Conservation (phyloP, 768 basidiomycete species). For the Russula lepida region DNA sequence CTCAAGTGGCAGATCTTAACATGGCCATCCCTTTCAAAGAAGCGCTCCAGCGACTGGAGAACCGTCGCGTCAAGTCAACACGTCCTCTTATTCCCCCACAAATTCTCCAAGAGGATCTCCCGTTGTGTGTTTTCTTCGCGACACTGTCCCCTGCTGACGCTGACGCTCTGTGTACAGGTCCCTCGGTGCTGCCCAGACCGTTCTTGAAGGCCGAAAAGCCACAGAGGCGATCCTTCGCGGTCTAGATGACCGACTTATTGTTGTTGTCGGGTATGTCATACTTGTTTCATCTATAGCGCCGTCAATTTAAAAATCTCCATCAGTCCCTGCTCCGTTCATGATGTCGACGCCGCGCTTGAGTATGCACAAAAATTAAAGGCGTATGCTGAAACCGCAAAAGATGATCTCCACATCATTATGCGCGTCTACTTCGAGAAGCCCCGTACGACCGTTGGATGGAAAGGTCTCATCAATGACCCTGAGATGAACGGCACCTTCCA, state of each 20-base stretch:
- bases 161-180: conserved; percentile 38
- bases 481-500: conserved; percentile 89
- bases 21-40: conserved; percentile 74
- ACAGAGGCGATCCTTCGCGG: conserved; percentile 76
- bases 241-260: conserved; percentile 85
- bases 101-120: conserved; percentile 90
- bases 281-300: not conserved
- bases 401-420: conserved; percentile 93
- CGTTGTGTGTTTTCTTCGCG: conserved; percentile 46
- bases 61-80: conserved; percentile 77
- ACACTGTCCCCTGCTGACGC: conserved; percentile 19
- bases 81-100: conserved; percentile 90
- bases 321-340: conserved; percentile 93
- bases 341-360: conserved; percentile 75
- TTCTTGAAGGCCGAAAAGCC: conserved; percentile 73
- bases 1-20: conserved; percentile 40
- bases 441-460: conserved; percentile 97
- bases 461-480: conserved; percentile 96
- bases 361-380: conserved; percentile 73
- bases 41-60: conserved; percentile 74
- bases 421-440: conserved; percentile 98
- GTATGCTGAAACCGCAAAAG: conserved; percentile 72
- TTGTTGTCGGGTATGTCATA: conserved; percentile 71
- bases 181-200: conserved; percentile 75
- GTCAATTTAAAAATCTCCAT: not conserved